phyloP scores from a whole-genome alignment of 176 grass and related monocot genomes.

The Oryza longistaminata region DNA sequence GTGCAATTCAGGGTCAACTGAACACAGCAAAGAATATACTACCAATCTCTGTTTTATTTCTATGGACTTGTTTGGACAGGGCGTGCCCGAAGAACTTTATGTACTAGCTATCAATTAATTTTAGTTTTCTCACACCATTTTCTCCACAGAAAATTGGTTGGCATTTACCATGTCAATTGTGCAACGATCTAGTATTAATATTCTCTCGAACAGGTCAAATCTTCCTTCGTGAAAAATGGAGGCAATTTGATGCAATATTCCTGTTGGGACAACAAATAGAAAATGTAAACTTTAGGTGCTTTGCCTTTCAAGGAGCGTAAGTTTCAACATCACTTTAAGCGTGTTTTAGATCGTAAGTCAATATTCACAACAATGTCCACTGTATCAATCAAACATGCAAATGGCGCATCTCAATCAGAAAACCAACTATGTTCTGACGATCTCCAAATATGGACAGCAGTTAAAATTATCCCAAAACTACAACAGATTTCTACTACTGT shows the following conservation, averaged over 20 bases:
- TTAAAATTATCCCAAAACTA: too few relatives aligned
- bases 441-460: neutral
- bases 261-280: neutral
- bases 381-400: neutral
- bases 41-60: neutral
- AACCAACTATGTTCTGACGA: neutral
- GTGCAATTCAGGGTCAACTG: conserved; percentile 25
- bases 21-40: neutral
- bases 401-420: conserved; percentile 13
- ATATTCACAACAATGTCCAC: conserved; percentile 29
- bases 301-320: conserved; percentile 21
- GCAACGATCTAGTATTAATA: neutral
- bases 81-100: neutral
- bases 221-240: conserved; percentile 1
- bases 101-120: neutral
- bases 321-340: conserved; percentile 23
- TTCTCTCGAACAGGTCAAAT: conserved; percentile 4
- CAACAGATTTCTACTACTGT: neutral
- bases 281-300: conserved; percentile 22
- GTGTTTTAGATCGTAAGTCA: conserved; percentile 25
- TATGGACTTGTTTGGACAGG: conserved; percentile 21
- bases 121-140: neutral
- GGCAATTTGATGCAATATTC: neutral
- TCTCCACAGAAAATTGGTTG: neutral
- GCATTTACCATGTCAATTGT: conserved; percentile 15